phyloP scores from a whole-genome alignment of 2,329 filamentous ascomycete species.

The Aspergillus pseudonomiae region DNA sequence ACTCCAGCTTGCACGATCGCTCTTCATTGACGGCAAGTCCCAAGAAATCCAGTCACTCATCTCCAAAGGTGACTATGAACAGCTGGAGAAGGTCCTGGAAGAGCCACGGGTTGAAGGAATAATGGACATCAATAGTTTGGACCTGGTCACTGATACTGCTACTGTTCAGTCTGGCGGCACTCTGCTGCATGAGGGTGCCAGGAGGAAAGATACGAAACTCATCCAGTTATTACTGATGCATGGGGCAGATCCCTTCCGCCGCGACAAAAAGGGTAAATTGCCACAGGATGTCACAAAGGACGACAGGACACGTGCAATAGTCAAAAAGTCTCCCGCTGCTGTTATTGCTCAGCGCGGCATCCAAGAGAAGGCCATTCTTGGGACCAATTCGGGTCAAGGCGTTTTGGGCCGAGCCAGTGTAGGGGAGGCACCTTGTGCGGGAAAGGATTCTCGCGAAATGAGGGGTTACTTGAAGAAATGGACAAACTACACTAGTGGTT shows the following conservation, averaged over 20 bases:
- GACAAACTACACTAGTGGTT: constrained; percentile 98
- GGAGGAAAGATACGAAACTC: constrained; percentile 81
- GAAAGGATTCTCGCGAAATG: constrained; percentile 92
- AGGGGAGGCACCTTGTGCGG: constrained; percentile 62
- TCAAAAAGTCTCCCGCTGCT: constrained; percentile 93
- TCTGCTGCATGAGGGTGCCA: constrained; percentile 87
- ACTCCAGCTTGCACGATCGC: constrained; percentile 83
- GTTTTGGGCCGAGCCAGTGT: constrained; percentile 52
- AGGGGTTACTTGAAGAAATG: constrained; percentile 99
- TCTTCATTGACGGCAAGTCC: constrained; percentile 86
- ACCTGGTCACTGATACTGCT: constrained; percentile 77
- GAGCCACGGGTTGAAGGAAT: constrained; percentile 84
- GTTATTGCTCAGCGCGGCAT: constrained; percentile 93
- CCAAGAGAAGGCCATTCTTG: constrained; percentile 94
- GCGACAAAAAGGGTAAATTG: constrained; percentile 92
- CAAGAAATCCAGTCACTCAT: constrained; percentile 82
- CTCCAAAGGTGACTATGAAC: constrained; percentile 71
- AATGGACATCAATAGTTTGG: constrained; percentile 88
- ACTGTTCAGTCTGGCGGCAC: constrained; percentile 87
- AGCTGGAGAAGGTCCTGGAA: constrained; percentile 76
- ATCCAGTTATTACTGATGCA: constrained; percentile 91
- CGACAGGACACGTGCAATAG: constrained; percentile 80
- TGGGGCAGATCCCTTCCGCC: constrained; percentile 91
- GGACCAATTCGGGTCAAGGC: constrained; percentile 64
- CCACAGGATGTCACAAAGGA: constrained; percentile 97